Evolutionary conservation across 176 grass and related monocot species (phyloP).

Genomic region (Urochloa ruziziensis): DNA sequence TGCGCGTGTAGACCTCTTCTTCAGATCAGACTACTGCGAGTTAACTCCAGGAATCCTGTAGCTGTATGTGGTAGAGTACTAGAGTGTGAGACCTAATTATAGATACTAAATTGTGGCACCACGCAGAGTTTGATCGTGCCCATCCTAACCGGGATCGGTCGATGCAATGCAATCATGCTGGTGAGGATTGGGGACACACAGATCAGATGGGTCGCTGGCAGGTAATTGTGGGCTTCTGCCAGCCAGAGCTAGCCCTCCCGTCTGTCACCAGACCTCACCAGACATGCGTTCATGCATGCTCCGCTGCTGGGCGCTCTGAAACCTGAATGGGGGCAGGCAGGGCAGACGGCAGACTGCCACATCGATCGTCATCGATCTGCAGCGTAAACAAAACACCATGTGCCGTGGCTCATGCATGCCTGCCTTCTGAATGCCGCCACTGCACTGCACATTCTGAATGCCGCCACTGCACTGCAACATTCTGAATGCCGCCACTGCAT

Average conservation of each 20-base stretch:
- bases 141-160: neutral
- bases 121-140: neutral
- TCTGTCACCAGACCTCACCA: neutral
- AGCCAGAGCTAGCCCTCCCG: too few relatives aligned
- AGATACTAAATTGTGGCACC: too few relatives aligned
- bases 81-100: too few relatives aligned
- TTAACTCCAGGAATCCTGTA: too few relatives aligned
- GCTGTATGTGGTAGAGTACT: too few relatives aligned
- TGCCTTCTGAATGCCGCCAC: neutral
- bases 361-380: neutral
- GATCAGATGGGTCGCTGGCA: neutral
- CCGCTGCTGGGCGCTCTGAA: constrained; percentile 7
- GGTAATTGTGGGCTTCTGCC: neutral
- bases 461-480: too few relatives aligned
- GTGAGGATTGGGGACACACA: neutral
- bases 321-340: neutral
- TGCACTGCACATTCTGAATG: too few relatives aligned
- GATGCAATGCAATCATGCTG: neutral
- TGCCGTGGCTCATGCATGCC: neutral
- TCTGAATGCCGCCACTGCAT: neutral
- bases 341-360: neutral
- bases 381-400: neutral
- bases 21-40: too few relatives aligned
- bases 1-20: too few relatives aligned
- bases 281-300: neutral